Percentiles rank a stretch among this genome's conserved stretches.
These are phyloP conservation scores for Ophiostoma montium DNA, from an alignment of 2,329 filamentous ascomycete species.

Conservation along the genomic window DNA sequence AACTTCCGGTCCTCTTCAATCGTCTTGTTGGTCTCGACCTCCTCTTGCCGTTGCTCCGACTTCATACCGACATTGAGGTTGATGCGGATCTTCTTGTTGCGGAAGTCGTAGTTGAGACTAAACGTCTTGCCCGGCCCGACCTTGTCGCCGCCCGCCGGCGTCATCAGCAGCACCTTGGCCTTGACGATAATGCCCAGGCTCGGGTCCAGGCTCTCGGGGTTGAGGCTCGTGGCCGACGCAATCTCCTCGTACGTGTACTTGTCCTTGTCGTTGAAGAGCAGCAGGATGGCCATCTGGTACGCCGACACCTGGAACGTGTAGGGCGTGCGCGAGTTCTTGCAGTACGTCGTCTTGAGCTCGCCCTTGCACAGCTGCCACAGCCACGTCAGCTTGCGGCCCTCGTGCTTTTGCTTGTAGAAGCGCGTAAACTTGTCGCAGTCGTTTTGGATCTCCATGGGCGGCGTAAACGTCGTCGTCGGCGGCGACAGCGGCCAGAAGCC, in stretches of 20 bases:
- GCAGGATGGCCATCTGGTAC: constrained; percentile 91
- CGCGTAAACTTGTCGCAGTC: constrained; percentile 80
- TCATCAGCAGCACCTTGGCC: constrained; percentile 71
- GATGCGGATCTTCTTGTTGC: constrained; percentile 95
- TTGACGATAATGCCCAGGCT: constrained; percentile 79
- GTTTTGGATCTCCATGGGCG: constrained; percentile 69
- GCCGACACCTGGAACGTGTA: constrained; percentile 96
- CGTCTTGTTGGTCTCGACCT: constrained; percentile 96
- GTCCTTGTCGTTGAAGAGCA: constrained; percentile 89
- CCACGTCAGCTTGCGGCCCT: constrained; percentile 92
- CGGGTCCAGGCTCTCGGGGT: constrained; percentile 71
- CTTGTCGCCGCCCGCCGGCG: constrained; percentile 54
- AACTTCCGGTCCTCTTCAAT: constrained; percentile 97
- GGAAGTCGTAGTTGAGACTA: constrained; percentile 84
- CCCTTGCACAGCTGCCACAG: constrained; percentile 97
- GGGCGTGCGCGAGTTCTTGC: constrained; percentile 75
- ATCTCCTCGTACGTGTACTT: constrained; percentile 81
- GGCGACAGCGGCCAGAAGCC: constrained; percentile 92
- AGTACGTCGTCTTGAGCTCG: constrained; percentile 87
- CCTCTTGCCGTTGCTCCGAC: constrained; percentile 90
- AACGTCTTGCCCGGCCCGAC: constrained; percentile 66
- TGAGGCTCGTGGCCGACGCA: constrained; percentile 62
- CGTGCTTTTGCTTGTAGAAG: constrained; percentile 96
- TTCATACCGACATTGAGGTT: constrained; percentile 93
- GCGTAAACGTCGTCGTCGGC: constrained; percentile 76